These are phyloP conservation scores for Galerina marginata DNA, from an alignment of 768 basidiomycete species.

Conservation along the genomic window DNA sequence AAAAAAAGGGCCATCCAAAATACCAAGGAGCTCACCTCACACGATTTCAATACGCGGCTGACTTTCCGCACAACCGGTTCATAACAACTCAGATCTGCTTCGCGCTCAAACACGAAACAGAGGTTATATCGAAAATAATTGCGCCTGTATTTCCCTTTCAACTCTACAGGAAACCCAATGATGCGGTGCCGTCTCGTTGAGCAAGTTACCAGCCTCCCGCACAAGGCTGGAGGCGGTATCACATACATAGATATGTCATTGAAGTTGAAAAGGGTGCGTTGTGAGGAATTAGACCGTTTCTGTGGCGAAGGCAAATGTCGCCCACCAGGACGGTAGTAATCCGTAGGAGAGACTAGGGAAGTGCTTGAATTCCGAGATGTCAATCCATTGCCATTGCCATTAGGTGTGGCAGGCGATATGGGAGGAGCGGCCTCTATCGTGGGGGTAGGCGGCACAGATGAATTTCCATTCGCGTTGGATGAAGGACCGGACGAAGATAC, in stretches of 20 bases:
- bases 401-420: constrained; percentile 24
- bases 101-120: constrained; percentile 94
- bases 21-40: constrained; percentile 69
- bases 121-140: constrained; percentile 94
- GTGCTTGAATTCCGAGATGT: constrained; percentile 58
- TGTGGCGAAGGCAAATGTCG: constrained; percentile 46
- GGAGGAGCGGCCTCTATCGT: constrained; percentile 37
- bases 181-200: constrained; percentile 83
- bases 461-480: constrained; percentile 24
- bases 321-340: constrained; percentile 48
- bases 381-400: constrained; percentile 21
- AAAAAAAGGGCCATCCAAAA: constrained; percentile 10
- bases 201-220: constrained; percentile 88
- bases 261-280: constrained; percentile 79
- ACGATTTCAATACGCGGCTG: constrained; percentile 83
- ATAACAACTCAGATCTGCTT: constrained; percentile 92
- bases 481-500: constrained; percentile 38
- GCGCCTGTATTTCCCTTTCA: constrained; percentile 77
- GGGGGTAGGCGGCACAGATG: constrained; percentile 46
- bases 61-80: constrained; percentile 96
- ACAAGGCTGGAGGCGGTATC: constrained; percentile 85
- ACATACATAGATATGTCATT: constrained; percentile 92
- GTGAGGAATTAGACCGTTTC: constrained; percentile 56
- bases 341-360: constrained; percentile 52
- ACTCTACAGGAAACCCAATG: constrained; percentile 88